Percentiles rank a stretch among this genome's conserved stretches.
Evolutionary conservation across 2,329 filamentous ascomycete genomes (phyloP).

Genomic region (Calonectria crousiana): DNA sequence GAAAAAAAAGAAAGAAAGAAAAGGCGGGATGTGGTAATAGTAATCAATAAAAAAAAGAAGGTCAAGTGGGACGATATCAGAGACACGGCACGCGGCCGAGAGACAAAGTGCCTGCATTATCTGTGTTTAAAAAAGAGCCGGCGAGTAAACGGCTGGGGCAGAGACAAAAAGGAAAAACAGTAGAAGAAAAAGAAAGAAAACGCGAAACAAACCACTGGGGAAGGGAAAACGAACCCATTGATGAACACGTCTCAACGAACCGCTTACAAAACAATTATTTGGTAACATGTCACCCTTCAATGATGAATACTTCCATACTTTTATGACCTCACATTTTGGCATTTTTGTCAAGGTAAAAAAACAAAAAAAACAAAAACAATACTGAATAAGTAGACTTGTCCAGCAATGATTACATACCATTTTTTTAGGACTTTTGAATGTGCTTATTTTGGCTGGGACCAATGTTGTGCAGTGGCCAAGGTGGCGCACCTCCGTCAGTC

Average conservation of each 20-base stretch:
- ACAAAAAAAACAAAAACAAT: too few relatives aligned
- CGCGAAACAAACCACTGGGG: background rate
- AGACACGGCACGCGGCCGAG: conserved; percentile 6
- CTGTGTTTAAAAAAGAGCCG: background rate
- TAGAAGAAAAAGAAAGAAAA: background rate
- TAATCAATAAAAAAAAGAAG: background rate
- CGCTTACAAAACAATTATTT: background rate
- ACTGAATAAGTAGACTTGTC: too few relatives aligned
- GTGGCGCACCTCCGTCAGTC: background rate
- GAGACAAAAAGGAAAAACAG: conserved; percentile 2
- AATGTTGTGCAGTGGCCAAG: background rate
- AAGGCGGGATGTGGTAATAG: conserved; percentile 4
- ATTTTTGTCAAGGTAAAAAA: background rate
- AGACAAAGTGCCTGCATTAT: conserved; percentile 11
- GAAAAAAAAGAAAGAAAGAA: background rate
- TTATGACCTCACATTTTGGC: background rate
- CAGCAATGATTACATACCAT: background rate
- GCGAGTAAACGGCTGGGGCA: background rate
- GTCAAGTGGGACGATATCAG: background rate
- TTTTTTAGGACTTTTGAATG: background rate
- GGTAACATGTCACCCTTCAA: background rate
- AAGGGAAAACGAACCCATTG: background rate
- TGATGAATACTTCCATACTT: background rate
- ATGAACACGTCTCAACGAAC: background rate
- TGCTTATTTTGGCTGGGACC: too few relatives aligned